Percentiles rank a stretch among this genome's conserved stretches.
Evolutionary conservation across 441 rosid genomes (phyloP).

Genomic region (Macaranga tanarius): DNA sequence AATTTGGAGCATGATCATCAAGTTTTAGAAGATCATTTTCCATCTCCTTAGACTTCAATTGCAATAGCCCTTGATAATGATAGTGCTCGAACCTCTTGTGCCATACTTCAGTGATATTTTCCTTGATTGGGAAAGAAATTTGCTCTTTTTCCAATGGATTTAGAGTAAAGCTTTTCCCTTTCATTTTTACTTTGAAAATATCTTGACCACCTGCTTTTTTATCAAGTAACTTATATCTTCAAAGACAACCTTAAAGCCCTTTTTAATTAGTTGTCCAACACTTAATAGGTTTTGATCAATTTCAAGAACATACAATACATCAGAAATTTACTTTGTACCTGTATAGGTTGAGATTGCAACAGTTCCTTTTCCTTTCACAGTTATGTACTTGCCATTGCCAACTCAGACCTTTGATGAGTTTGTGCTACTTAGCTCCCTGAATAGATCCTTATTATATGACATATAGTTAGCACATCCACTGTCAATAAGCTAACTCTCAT

Average conservation of each 20-base stretch:
- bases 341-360: background rate
- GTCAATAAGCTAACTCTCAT: background rate
- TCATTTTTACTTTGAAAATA: background rate
- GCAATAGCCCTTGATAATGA: background rate
- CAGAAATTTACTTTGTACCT: slow-evolving; percentile 3
- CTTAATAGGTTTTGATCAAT: slow-evolving; percentile 5
- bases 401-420: slow-evolving; percentile 27
- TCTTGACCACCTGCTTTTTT: background rate
- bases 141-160: background rate
- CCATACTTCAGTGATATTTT: background rate
- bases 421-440: slow-evolving; percentile 32
- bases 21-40: too few species aligned
- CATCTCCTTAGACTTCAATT: background rate
- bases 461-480: slow-evolving; percentile 3
- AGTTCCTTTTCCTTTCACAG: slow-evolving; percentile 11
- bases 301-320: background rate
- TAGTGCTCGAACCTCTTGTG: background rate
- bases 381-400: background rate
- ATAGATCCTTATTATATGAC: background rate
- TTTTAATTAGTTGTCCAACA: background rate
- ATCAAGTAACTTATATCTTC: background rate
- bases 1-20: background rate
- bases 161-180: too few species aligned
- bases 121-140: too few species aligned
- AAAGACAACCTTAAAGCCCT: slow-evolving; percentile 4